Evolutionary conservation across 164 flowering plant genomes (phyloP).

Genomic region (Aristolochia fimbriata): DNA sequence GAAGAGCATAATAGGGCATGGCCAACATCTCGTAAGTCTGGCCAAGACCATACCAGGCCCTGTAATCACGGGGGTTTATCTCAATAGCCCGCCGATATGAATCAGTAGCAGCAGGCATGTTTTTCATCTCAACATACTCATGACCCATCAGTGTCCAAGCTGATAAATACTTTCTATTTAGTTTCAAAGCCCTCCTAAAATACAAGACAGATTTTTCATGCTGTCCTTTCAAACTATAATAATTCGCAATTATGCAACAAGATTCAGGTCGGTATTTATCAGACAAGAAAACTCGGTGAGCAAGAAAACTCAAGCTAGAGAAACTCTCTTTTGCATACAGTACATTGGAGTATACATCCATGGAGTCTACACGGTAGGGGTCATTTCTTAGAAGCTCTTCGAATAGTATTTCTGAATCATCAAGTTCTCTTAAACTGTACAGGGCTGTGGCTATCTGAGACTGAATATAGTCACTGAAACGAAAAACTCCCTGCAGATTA

Average conservation of each 20-base stretch:
- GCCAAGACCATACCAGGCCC: constrained; percentile 99
- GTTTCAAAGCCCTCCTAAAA: constrained; percentile 83
- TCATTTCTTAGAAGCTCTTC: constrained; percentile 82
- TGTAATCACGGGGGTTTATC: constrained; percentile 84
- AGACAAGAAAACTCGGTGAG: constrained; percentile 73
- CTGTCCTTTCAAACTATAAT: constrained; percentile 91
- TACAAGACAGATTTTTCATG: constrained; percentile 93
- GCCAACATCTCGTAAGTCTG: constrained; percentile 98
- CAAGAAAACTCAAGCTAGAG: constrained; percentile 83
- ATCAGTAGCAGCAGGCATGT: constrained; percentile 87
- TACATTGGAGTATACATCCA: constrained; percentile 99
- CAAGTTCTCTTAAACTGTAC: constrained; percentile 86
- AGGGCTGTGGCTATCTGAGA: constrained; percentile 88
- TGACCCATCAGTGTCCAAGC: constrained; percentile 99
- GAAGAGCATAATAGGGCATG: constrained; percentile 90
- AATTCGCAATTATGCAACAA: constrained; percentile 95
- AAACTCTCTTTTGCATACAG: constrained; percentile 86
- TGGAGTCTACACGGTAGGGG: constrained; percentile 83
- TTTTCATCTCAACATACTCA: constrained; percentile 97
- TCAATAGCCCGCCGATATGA: constrained; percentile 94
- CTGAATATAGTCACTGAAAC: constrained; percentile 73
- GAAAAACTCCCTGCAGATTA: constrained; percentile 54
- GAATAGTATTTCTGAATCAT: constrained; percentile 80
- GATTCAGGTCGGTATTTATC: constrained; percentile 97
- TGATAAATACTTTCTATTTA: constrained; percentile 76